Conservation (phyloP, 2,329 filamentous ascomycete species). For the Westerdykella ornata region DNA sequence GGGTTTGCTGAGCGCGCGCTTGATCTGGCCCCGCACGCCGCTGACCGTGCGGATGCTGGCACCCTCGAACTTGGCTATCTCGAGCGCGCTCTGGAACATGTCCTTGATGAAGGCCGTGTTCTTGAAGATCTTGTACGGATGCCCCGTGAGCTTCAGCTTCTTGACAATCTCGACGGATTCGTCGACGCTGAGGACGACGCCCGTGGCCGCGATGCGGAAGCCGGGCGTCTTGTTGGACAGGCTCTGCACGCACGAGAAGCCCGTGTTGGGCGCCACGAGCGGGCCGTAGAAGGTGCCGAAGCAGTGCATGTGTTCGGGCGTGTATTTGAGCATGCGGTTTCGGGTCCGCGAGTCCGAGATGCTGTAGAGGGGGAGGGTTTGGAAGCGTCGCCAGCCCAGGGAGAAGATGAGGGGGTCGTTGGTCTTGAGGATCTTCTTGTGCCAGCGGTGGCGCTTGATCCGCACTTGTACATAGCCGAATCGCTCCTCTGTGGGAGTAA, state of each 20-base stretch:
- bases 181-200: conserved; percentile 88
- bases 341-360: conserved; percentile 88
- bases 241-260: conserved; percentile 88
- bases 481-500: conserved; percentile 87
- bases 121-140: conserved; percentile 96
- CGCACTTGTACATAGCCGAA: conserved; percentile 93
- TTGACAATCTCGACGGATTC: conserved; percentile 97
- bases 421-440: conserved; percentile 98
- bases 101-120: conserved; percentile 98
- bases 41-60: conserved; percentile 94
- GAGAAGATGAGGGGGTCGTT: conserved; percentile 97
- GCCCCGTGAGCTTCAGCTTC: conserved; percentile 93
- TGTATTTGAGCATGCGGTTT: conserved; percentile 98
- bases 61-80: conserved; percentile 97
- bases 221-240: conserved; percentile 78
- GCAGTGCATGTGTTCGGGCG: conserved; percentile 98
- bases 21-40: conserved; percentile 93
- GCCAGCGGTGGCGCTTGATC: conserved; percentile 97
- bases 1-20: conserved; percentile 84
- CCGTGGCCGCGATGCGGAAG: conserved; percentile 90
- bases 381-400: conserved; percentile 91
- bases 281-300: conserved; percentile 94
- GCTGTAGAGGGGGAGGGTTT: conserved; percentile 86
- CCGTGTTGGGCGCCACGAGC: conserved; percentile 88
- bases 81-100: conserved; percentile 90